Conservation (phyloP, 192 early-diverging fungal species). For the Coemansia sp. region DNA sequence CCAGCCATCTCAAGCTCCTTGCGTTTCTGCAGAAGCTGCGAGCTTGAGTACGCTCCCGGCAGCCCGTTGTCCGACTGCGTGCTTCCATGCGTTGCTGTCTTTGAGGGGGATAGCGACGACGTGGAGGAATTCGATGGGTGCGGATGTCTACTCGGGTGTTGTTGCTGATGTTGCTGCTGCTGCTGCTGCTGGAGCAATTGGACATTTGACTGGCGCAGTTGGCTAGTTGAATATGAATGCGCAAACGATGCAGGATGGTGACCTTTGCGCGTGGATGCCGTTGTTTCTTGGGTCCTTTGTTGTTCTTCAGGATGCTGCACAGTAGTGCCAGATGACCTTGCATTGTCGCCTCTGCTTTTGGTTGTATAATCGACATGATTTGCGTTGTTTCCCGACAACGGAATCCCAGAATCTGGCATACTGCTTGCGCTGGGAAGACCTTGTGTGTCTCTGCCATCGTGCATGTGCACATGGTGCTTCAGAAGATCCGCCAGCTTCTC, state of each 20-base stretch:
- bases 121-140: neutral
- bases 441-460: neutral
- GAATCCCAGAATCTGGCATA: neutral
- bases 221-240: slow-evolving; percentile 6
- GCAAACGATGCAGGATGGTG: neutral
- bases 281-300: neutral
- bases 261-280: neutral
- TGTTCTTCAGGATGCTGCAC: neutral
- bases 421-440: neutral
- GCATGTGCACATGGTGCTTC: neutral
- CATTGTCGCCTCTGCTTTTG: neutral
- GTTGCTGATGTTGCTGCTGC: neutral
- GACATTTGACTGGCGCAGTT: neutral
- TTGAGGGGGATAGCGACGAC: neutral
- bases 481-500: neutral
- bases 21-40: slow-evolving; percentile 33
- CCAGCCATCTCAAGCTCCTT: slow-evolving; percentile 36
- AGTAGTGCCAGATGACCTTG: neutral
- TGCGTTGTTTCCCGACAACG: neutral
- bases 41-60: neutral
- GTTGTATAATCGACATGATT: neutral
- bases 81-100: neutral
- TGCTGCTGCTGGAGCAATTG: neutral
- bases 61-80: slow-evolving; percentile 15
- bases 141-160: neutral